These are phyloP conservation scores for Schwanniomyces etchellsii DNA, from an alignment of 1,139 yeast genomes.

Conservation along the genomic window DNA sequence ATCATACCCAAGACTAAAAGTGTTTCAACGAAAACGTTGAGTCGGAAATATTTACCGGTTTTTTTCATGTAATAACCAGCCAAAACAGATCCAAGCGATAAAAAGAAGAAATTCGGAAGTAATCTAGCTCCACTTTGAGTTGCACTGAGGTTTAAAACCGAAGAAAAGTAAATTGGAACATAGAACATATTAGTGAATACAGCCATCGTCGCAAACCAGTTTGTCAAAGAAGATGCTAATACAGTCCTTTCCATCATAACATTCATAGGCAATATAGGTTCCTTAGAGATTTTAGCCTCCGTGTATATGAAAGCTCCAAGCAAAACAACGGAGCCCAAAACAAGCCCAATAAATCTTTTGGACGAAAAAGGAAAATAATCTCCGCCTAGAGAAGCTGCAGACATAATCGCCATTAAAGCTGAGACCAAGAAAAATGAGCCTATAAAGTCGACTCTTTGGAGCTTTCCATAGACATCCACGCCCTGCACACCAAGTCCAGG, in stretches of 20 bases:
- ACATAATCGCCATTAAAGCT: slow-evolving; percentile 47
- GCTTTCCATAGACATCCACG: slow-evolving; percentile 30
- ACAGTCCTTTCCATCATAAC: slow-evolving; percentile 55
- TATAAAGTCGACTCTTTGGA: slow-evolving; percentile 61
- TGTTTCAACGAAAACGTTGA: slow-evolving; percentile 41
- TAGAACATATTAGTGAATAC: slow-evolving; percentile 53
- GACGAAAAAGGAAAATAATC: slow-evolving; percentile 40
- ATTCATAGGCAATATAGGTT: slow-evolving; percentile 63
- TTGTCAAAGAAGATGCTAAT: slow-evolving; percentile 58
- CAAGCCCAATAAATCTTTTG: slow-evolving; percentile 24
- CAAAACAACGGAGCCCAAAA: slow-evolving; percentile 14
- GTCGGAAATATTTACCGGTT: slow-evolving; percentile 61
- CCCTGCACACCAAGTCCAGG: slow-evolving; percentile 44
- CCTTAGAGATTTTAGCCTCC: slow-evolving; percentile 51
- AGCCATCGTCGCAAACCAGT: slow-evolving; percentile 60
- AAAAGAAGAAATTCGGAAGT: slow-evolving; percentile 64
- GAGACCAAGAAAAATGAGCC: slow-evolving; percentile 62
- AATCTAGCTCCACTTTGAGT: slow-evolving; percentile 59
- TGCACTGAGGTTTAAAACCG: slow-evolving; percentile 52
- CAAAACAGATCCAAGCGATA: slow-evolving; percentile 61
- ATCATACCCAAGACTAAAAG: slow-evolving; percentile 42
- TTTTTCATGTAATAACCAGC: slow-evolving; percentile 65
- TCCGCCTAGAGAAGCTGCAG: slow-evolving; percentile 70
- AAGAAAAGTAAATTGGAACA: slow-evolving; percentile 58
- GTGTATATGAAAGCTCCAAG: slow-evolving; percentile 37